Evolutionary conservation across 768 basidiomycete genomes (phyloP).

Genomic region (Suillus tomentosus): DNA sequence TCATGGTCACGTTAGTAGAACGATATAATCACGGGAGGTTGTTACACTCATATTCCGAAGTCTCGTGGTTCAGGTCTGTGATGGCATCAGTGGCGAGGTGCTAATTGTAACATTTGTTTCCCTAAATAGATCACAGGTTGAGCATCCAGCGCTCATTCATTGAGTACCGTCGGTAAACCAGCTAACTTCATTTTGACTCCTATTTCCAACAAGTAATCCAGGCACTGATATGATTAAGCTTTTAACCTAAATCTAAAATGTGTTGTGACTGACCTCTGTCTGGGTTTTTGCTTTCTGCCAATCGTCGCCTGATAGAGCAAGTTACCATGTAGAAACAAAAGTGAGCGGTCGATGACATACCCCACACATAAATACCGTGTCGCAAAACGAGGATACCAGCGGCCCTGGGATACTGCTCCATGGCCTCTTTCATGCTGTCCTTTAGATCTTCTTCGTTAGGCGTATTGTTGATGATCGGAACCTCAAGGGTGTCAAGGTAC

Average conservation of each 20-base stretch:
- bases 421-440: slow-evolving; percentile 86
- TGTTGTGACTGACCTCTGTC: slow-evolving; percentile 56
- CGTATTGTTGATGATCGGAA: slow-evolving; percentile 92
- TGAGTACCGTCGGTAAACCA: slow-evolving; percentile 51
- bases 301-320: slow-evolving; percentile 47
- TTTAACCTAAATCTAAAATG: slow-evolving; percentile 4
- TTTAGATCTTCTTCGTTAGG: slow-evolving; percentile 88
- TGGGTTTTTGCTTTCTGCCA: slow-evolving; percentile 93
- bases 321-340: slow-evolving; percentile 16
- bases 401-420: slow-evolving; percentile 77
- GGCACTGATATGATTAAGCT: slow-evolving; percentile 52
- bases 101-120: background rate
- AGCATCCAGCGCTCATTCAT: slow-evolving; percentile 18
- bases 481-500: slow-evolving; percentile 81
- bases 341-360: slow-evolving; percentile 37
- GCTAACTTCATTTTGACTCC: slow-evolving; percentile 80
- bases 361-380: slow-evolving; percentile 88
- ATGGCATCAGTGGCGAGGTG: background rate
- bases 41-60: background rate
- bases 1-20: background rate
- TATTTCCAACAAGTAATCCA: slow-evolving; percentile 90
- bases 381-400: slow-evolving; percentile 75
- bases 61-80: background rate
- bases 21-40: background rate
- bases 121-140: background rate